Evolutionary conservation across 2,329 filamentous ascomycete genomes (phyloP).

Genomic region (Penicillium digitatum): DNA sequence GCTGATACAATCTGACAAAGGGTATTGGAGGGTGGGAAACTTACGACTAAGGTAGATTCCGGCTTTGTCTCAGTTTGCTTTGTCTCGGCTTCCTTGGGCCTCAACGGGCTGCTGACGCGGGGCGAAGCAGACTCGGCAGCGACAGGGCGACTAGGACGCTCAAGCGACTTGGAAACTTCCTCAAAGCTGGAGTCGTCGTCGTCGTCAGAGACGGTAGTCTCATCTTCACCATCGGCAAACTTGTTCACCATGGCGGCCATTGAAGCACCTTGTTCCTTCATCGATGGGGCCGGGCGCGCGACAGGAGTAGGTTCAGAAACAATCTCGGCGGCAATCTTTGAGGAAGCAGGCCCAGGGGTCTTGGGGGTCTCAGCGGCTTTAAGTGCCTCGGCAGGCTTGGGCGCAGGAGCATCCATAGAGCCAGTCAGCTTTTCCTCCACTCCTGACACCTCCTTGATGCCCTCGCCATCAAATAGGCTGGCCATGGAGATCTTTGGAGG

Average conservation of each 20-base stretch:
- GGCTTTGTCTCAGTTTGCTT: conserved; percentile 16
- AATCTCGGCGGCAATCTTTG: conserved; percentile 27
- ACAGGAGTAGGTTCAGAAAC: conserved; percentile 34
- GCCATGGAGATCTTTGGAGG: conserved; percentile 93
- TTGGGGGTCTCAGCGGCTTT: conserved; percentile 19
- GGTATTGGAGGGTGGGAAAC: neutral
- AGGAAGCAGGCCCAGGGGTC: conserved; percentile 33
- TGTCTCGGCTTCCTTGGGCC: conserved; percentile 27
- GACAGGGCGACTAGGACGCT: conserved; percentile 50
- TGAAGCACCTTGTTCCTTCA: conserved; percentile 81
- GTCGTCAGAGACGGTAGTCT: conserved; percentile 53
- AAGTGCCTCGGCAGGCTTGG: conserved; percentile 49
- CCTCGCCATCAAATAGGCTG: conserved; percentile 80
- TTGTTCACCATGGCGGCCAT: conserved; percentile 81
- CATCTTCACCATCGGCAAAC: conserved; percentile 73
- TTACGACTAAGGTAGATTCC: conserved; percentile 25
- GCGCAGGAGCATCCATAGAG: conserved; percentile 42
- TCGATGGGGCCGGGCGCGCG: conserved; percentile 58
- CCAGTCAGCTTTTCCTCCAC: conserved; percentile 36
- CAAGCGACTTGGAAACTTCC: conserved; percentile 71
- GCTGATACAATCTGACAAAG: neutral
- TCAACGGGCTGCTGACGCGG: conserved; percentile 30
- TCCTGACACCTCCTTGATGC: conserved; percentile 67
- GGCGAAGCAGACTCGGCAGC: conserved; percentile 25
- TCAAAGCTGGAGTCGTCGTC: conserved; percentile 80